Evolutionary conservation across 805 yeast genomes (phyloP), one percentile per base, ranked within the genome.

Genomic region (Lachancea meyersii): DNA sequence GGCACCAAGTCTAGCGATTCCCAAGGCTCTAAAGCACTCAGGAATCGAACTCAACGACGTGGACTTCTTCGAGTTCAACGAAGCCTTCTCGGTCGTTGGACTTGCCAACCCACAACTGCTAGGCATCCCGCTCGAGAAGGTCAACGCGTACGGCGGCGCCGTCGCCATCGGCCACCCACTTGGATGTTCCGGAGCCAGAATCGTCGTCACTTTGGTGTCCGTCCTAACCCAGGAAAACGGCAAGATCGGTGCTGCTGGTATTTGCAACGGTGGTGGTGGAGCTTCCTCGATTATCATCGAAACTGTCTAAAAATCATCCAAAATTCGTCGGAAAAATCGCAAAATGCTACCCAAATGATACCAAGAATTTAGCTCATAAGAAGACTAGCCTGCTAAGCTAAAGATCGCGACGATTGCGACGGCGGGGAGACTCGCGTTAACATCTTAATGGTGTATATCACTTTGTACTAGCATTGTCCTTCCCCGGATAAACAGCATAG

Each of bases 211-310:
- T 22, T 75, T 93, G 65, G 58, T 80, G 46, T 77, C 87, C 38
- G 88, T 89, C 14, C 77, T 93, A 61, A 52, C 67, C 30, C 96
- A 91, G 71, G 97, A 93, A 73, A 68, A 68, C 43, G 94, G 91
- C 55, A 86, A 82, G 70, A 66, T 80, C 54, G 99, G 99, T 65
- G 87, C 80, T 53, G 97, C 96, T 57, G 96, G 87, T 65, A 82
- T 93, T 62, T 93, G 98, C 76, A 93, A 93, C 67, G 98, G 99
- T 73, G 99, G 99, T 60, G 99, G 99, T 64, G 99, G 98, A 64
- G 97, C 97, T 38, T 83, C 95, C 44, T 82, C 97, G 20, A 72
- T 93, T 57, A 86, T 93, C 48, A 77, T 93, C 57, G 96, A 89
- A 72, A 79, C 72, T 57, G 58, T 79, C 35, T 75, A 64, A 47